Conservation (phyloP, 345 rosid genomes). For the Syzygium oleosum region DNA sequence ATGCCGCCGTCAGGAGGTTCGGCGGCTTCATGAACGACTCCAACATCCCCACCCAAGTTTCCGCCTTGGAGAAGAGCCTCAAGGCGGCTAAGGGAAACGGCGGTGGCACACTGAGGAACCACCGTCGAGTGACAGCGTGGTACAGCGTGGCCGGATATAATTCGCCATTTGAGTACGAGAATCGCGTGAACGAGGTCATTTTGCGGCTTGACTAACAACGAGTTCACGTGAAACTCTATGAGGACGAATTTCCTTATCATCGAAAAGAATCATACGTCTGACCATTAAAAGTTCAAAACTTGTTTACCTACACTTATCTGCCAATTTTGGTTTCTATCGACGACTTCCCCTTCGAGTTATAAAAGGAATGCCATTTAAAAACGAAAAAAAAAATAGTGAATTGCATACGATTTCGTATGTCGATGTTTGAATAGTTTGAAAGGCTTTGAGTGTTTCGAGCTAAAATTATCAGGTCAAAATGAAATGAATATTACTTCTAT, state of each 20-base stretch:
- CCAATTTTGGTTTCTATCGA: neutral
- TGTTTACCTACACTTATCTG: neutral
- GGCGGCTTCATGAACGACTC: constrained; percentile 10
- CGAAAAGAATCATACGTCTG: neutral
- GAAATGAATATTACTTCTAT: neutral
- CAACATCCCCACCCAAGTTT: neutral
- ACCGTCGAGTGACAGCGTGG: neutral
- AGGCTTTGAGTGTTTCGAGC: neutral
- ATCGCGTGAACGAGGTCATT: constrained; percentile 15
- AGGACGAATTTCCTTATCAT: neutral
- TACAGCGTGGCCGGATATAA: constrained; percentile 17
- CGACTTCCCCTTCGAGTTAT: neutral
- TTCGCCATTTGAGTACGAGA: constrained; percentile 8
- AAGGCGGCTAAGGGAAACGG: neutral
- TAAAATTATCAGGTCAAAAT: neutral
- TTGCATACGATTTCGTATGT: neutral
- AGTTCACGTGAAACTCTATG: neutral
- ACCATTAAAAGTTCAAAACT: neutral
- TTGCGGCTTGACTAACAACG: neutral
- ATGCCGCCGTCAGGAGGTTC: constrained; percentile 16
- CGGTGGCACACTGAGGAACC: neutral
- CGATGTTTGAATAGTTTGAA: neutral
- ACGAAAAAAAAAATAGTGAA: neutral
- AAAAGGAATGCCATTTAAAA: neutral
- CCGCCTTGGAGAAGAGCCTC: constrained; percentile 10